Base-by-base conservation (phyloP, 768 basidiomycete species). In the Lactarius hatsudake region DNA sequence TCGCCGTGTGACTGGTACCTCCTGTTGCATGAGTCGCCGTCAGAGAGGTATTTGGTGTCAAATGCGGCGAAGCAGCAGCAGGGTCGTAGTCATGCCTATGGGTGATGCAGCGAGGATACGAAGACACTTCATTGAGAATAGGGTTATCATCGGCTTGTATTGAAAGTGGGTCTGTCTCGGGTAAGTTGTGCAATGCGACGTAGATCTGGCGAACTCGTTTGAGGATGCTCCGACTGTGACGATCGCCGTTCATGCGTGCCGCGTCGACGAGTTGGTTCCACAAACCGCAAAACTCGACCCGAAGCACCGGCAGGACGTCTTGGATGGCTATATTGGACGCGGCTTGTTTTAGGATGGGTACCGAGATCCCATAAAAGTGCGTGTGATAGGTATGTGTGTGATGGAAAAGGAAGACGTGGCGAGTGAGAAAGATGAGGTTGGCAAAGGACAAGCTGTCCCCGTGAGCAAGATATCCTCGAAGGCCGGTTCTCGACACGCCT, bases 231-330 rank as follows among this genome's bases (percentile, higher is more conserved):
- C 12, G 8, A 32, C 51, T 55, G 40, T 55, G 32, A 13, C 6
- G 13, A n/a, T 45, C 42, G 17, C 45, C 40, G 38, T n/a, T n/a
- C 10, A 54, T 36, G 10, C 13, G 30, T 17, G 38, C 30, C 18
- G 12, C n/a, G 40, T 54, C 30, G 38, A 65, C 59, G 6, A 60
- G 59, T 55, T 20, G 30, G 51, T 65, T 65, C 64, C 59, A 65
- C 12, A 65, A 34, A 12, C 23, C 28, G 17, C 59, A 61, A 55
- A 61, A 65, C 23, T 32, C 28, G 36, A 23, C 51, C 59, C 54
- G 59, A 40, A 65, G 40, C 60, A 61, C 59, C 7, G 59, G 59
- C 32, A 43, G 38, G 20, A 59, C 20, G 13, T 13, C 38, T 36
- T 54, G 15, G 10, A 36, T 10, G n/a, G 42, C n/a, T 4, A 61